Base-by-base conservation (phyloP, 75 land plant genomes). In the Picea sitchensis region DNA sequence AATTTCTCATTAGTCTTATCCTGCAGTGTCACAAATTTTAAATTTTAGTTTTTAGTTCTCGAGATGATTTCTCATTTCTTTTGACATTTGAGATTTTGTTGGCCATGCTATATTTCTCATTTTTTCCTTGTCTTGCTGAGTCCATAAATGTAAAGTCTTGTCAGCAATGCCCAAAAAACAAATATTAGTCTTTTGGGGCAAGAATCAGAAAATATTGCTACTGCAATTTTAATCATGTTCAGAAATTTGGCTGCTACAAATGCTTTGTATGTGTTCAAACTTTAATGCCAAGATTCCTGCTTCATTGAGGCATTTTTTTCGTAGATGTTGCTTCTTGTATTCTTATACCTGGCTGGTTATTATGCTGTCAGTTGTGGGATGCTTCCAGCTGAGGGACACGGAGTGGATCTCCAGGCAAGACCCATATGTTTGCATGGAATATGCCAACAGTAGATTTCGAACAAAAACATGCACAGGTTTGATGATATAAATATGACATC, bases 361-460 rank as follows among this genome's bases (percentile, higher is more conserved):
- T 41, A 41, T 71, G 31, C 17, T 71, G 74, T 71, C 86, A 91
- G 99, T 96, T 81, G 90, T 96, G 31, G 99, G 93, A 15, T 96
- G 99, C 59, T 82, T n/a, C 60, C 91, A 88, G 41, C 77, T 96
- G 87, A 92, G 73, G 59, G 93, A 96, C 78, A 96, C 89, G n/a
- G 98, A 96, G 76, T 90, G 97, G 95, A 80, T 96, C 30, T 87
- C 92, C 30, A 81, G 89, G 80, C 99, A 96, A 68, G 97, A 96
- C 78, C 95, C 99, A 0, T 96, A 96, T 79, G 99, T 96, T 58
- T 88, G 88, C 23, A 63, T 96, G 17, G 95, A 94, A 77, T 94
- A 96, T 86, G 95, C 85, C 5, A 83, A 75, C 65, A 87, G 85
- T 73, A 96, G 83, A 61, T 89, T 84, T 78, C 87, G 97, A 58